Base-by-base conservation (phyloP, 2,329 filamentous ascomycete genomes). In the Coniella lustricola region DNA sequence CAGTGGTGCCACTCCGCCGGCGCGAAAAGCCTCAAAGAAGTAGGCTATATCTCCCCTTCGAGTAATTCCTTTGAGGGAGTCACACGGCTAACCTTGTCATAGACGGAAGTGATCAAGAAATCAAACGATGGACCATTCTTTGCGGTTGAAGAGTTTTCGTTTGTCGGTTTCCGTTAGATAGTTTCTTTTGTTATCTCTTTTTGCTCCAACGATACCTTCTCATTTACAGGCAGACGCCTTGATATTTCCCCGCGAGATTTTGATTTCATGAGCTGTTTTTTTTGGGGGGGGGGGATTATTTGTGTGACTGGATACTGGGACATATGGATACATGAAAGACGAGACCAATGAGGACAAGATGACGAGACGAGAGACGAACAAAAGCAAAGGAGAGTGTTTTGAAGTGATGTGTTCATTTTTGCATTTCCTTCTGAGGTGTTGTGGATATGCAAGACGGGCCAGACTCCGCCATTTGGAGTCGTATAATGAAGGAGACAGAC, bases 1-100 rank as follows among this genome's bases (percentile, higher is more conserved):
- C n/a, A n/a, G n/a, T 33, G 37, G 36, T 47, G 56, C 54, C 3
- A 57, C 56, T 7, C 59, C 59, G 39, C 57, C 60, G 16, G 41
- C 55, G 8, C 65, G 63, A 54, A 53, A 50, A 35, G 32, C 39
- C 7, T 42, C 39, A 4, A 69, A 59, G 56, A 65, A 62, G 64
- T 65, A 51, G 55, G 62, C 57, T 25, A 32, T 39, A 20, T 10
- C 22, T 29, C 25, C 7, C 16, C 18, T 18, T 16, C 32, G n/a
- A 16, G 14, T 12, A 12, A 3, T 1, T 3, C 7, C 25, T 29
- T 17, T n/a, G n/a, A 10, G 10, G 10, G 25, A 29, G 25, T n/a
- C 25, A 29, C 25, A 29, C 10, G 5, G 10, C 10, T 29, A 29
- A 29, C 25, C 10, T 29, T 29, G 25, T 29, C 25, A 29, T 10